Evolutionary conservation across 495 filamentous ascomycete species (phyloP), one percentile per base, ranked within the genome.

Genomic region (Cercophora sp.): DNA sequence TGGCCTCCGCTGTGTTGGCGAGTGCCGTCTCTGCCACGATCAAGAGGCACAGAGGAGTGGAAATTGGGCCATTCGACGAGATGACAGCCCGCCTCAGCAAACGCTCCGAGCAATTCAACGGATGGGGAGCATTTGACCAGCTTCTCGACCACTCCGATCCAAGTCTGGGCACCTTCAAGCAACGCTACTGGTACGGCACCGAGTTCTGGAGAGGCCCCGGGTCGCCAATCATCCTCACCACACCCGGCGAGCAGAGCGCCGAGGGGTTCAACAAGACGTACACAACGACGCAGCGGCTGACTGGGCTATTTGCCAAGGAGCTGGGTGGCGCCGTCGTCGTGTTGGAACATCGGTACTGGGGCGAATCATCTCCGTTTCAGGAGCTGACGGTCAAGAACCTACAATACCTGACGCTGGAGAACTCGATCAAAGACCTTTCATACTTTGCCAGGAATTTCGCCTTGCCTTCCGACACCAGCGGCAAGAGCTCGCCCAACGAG

Each of bases 301-400:
- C 77, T 10, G 82, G 82, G 42, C 55, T 69, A 1, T 72, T 74
- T 42, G 81, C 79, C 4, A 65, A 79, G 60, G 72, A 75, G 49
- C 73, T 80, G 22, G 73, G 78, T 42, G 82, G 74, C 35, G 82
- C 81, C 11, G 76, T 79, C 10, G 51, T 85, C 34, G 63, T 84
- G 47, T 51, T 84, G 39, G 82, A 85, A 66, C 82, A 83, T 55
- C 73, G 82, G 20, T 84, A 82, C 63, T 85, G 78, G 77, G 82
- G 82, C 32, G 68, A 70, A 47, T 84, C 80, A 5, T 82, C 81
- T 1, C 84, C 84, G 1, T 85, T 76, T 56, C 62, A 68, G 11
- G 62, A 68, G 15, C 64, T 86, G 47, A 80, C 73, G 1, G 66
- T 76, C 8, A 65, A 82, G 52, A 84, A 79, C 16, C 63, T 87